Percentiles rank a stretch among this genome's conserved stretches.
phyloP scores from a whole-genome alignment of 768 basidiomycete genomes.

The Leccinum truebloodii region DNA sequence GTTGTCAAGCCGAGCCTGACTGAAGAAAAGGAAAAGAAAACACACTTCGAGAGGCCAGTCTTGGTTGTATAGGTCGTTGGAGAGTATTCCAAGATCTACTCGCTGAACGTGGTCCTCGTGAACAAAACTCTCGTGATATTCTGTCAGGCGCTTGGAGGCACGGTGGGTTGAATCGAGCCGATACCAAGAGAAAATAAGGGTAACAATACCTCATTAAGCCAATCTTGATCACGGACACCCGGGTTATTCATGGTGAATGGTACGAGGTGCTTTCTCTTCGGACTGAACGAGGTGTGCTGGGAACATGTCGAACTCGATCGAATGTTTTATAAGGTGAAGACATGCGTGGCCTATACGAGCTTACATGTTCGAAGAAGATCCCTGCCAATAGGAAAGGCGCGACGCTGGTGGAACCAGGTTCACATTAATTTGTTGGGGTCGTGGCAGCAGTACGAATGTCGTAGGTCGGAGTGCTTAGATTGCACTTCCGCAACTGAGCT shows the following conservation, averaged over 20 bases:
- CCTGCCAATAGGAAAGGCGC: neutral
- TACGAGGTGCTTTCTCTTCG: neutral
- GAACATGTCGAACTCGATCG: neutral
- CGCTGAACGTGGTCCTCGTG: conserved; percentile 5
- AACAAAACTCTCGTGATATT: neutral
- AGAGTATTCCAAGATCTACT: neutral
- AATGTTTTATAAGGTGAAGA: conserved; percentile 8
- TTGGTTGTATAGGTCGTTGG: neutral
- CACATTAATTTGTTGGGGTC: neutral
- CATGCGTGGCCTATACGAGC: neutral
- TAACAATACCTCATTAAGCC: conserved; percentile 1
- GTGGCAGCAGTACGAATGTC: neutral
- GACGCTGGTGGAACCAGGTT: neutral
- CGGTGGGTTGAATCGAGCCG: neutral
- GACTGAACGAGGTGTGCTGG: neutral
- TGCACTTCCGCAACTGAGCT: no score
- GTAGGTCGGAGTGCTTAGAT: neutral
- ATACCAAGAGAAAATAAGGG: neutral
- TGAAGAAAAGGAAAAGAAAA: no score
- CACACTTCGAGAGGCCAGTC: conserved; percentile 4
- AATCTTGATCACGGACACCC: neutral
- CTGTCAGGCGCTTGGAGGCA: neutral
- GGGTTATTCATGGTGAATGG: neutral
- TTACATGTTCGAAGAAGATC: neutral
- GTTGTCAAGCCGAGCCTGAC: neutral